Conservation (phyloP, 306 rosid species). For the Luffa aegyptiaca region DNA sequence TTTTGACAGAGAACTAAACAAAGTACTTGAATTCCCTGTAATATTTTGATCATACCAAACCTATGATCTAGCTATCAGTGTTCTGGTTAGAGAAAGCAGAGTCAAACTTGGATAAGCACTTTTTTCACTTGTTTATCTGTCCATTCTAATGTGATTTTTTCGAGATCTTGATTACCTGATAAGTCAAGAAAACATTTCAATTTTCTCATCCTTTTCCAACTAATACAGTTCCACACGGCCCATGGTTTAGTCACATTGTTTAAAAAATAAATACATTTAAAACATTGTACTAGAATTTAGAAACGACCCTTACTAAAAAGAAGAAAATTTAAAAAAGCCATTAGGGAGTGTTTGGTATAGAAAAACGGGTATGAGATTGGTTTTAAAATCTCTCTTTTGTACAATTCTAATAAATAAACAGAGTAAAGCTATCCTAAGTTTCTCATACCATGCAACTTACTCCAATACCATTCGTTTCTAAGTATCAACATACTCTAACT, state of each 20-base stretch:
- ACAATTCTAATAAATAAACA: not conserved
- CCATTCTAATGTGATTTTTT: not conserved
- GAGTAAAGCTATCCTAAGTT: not conserved
- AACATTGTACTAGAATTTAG: not conserved
- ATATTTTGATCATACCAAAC: not conserved
- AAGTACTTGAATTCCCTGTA: constrained; percentile 5
- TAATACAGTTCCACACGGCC: not conserved
- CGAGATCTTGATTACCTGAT: not conserved
- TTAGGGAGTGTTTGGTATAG: not conserved
- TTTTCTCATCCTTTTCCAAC: not conserved
- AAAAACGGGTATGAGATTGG: not conserved
- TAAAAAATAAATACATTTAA: not conserved
- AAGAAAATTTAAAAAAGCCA: not conserved
- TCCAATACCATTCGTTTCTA: not conserved
- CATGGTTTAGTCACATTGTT: not conserved
- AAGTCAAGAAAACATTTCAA: not conserved
- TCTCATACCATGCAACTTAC: not conserved
- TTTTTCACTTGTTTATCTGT: constrained; percentile 3
- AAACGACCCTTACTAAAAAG: not conserved
- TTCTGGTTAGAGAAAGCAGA: constrained; percentile 5
- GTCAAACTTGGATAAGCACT: not conserved
- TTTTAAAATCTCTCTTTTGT: not conserved
- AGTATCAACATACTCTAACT: not conserved
- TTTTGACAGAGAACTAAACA: not conserved
- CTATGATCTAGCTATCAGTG: not conserved